Evolutionary conservation across 176 grass and related monocot species (phyloP), one percentile per base, ranked within the genome.

Genomic region (Rhipidocladum racemiflorum): DNA sequence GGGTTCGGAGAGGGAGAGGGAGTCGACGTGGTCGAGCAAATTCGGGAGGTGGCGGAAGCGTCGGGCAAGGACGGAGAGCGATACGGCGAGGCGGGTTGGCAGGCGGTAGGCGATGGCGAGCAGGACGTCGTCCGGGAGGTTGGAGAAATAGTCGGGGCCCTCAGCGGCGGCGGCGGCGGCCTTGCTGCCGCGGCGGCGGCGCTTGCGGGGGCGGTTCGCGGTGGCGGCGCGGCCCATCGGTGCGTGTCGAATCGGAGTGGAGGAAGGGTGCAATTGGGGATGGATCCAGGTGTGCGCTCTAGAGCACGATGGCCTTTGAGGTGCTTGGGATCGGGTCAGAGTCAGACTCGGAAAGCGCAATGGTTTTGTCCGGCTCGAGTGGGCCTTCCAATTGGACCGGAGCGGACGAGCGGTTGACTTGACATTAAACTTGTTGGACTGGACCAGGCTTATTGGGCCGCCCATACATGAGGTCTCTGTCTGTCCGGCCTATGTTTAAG

Each of bases 61-160:
- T 36, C 80, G 86, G 74, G 86, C 70, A 43, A 67, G 42, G 70
- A 18, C 61, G 35, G 74, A 67, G 74, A 87, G 75, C 72, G 57
- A 30, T 18, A 75, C 83, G 67, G 83, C 90, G 55, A 35, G 39
- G 87, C 78, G 73, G 70, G 82, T 85, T 14, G 81, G 29, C 61
- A 91, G 76, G 30, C 74, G 78, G 77, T 15, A 42, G 86, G 81
- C 7, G 82, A 91, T 85, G 70, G 13, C 13, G 71, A 80, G 82
- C 53, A 91, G 65, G 36, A 85, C 39, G 45, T 88, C 77, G 40
- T 82, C 77, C 13, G 40, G 60, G 62, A 91, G 72, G 79, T 9
- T 23, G 65, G 82, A 82, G 34, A 91, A 70, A 36, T 6, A 51
- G 59, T 91, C 89, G 25, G 32, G 59, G 3, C 24, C 82, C 18